phyloP scores from a whole-genome alignment of 768 basidiomycete genomes.

The Baorangia bicolor region DNA sequence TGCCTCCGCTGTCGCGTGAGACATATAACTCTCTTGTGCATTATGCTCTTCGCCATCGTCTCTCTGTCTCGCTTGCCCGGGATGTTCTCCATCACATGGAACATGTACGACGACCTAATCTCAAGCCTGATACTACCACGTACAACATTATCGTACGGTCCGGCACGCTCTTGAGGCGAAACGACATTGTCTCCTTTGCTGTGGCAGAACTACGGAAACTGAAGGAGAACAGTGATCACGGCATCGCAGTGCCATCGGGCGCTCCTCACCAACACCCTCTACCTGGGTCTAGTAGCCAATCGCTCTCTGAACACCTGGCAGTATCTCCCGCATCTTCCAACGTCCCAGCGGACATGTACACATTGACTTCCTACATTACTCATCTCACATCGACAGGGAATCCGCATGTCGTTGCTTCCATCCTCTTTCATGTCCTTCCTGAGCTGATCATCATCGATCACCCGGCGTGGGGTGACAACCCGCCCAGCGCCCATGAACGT shows the following conservation, averaged over 20 bases:
- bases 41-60: constrained; percentile 63
- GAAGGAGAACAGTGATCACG: constrained; percentile 21
- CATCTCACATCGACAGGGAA: constrained; percentile 52
- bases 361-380: constrained; percentile 51
- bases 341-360: constrained; percentile 41
- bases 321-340: constrained; percentile 15
- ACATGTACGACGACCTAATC: constrained; percentile 36
- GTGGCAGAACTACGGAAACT: constrained; percentile 35
- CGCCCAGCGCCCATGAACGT: constrained; percentile 27
- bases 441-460: constrained; percentile 43
- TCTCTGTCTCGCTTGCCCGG: constrained; percentile 47
- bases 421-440: constrained; percentile 59
- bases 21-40: constrained; percentile 64
- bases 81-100: constrained; percentile 57
- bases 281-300: not conserved
- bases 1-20: constrained; percentile 38
- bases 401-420: constrained; percentile 40
- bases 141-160: constrained; percentile 61
- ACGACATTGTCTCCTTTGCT: constrained; percentile 41
- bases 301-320: constrained; percentile 14
- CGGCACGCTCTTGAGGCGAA: constrained; percentile 47
- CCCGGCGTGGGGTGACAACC: constrained; percentile 36
- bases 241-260: constrained; percentile 21
- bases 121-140: constrained; percentile 49
- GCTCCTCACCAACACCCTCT: not conserved